Evolutionary conservation across 2,329 filamentous ascomycete genomes (phyloP), one percentile per base, ranked within the genome.

Genomic region (Arachnomyces sp.): DNA sequence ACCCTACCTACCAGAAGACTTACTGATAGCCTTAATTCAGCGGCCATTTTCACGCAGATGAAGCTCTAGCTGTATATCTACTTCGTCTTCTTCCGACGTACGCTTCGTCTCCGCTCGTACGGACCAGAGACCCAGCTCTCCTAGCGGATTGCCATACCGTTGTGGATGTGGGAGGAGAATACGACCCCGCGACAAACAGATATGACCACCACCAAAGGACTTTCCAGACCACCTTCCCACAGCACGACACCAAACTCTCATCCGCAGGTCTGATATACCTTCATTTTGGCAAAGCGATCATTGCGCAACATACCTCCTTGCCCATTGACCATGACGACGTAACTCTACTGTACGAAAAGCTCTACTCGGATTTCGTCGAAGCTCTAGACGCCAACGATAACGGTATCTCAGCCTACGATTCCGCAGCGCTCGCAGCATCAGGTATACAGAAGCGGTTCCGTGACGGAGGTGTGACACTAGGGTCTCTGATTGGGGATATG

Each of bases 1-100:
- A n/a, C n/a, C n/a, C n/a, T n/a, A 18, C 42, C 38, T 36, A 41
- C 42, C 38, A 15, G 12, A 12, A 18, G 15, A 36, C 30, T 40
- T 36, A 44, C 44, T 44, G 30, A 47, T 17, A 11, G 14, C 14
- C 16, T 30, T 12, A 3, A 15, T 29, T 17, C 46, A 77, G 74
- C 69, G 92, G 92, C 52, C 88, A 95, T 73, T 98, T 98, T 76
- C 92, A 98, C 71, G 92, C 92, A 62, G 92, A 98, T 66, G 92
- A 98, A 71, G 90, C 92, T 45, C 80, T 98, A 32, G 92, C 92
- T 43, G 89, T 98, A 49, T 88, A 94, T 73, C 87, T 98, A 74
- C 84, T 98, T 52, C 87, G 88, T 50, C 77, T 84, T 42, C 83
- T 96, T 13, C 90, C 92, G 15, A 69, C 81, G 44, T 98, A 96